phyloP scores from a whole-genome alignment of 768 basidiomycete species.

The Pisolithus marmoratus region DNA sequence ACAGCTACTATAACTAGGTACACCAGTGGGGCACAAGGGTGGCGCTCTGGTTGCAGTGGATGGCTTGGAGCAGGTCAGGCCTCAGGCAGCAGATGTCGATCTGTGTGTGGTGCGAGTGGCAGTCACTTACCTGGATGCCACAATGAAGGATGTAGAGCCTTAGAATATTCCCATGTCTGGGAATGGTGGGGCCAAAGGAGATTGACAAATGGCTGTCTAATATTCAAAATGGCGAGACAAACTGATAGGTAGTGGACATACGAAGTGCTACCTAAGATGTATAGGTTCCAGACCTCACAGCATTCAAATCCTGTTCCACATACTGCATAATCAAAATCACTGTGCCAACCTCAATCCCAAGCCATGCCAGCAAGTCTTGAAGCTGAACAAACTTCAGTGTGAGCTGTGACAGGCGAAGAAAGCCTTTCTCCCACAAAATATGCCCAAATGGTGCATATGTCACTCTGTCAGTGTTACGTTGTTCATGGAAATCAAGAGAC shows the following conservation, averaged over 20 bases:
- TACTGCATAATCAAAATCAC: neutral
- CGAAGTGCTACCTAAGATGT: no score
- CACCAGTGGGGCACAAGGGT: slow-evolving; percentile 19
- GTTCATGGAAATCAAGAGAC: no score
- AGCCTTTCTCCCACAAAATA: no score
- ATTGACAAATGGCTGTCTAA: no score
- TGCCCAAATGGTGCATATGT: no score
- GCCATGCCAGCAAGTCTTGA: no score
- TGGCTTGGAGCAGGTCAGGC: slow-evolving; percentile 2
- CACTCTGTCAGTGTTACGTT: no score
- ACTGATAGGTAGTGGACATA: no score
- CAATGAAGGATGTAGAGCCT: slow-evolving; percentile 8
- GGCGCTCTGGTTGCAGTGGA: slow-evolving; percentile 3
- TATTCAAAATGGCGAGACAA: no score
- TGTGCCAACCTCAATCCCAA: no score
- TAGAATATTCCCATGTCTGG: slow-evolving; percentile 16
- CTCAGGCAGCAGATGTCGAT: neutral
- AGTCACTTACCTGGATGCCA: slow-evolving; percentile 8
- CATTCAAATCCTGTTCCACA: neutral
- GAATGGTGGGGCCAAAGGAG: slow-evolving; percentile 24
- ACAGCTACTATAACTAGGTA: slow-evolving; percentile 15
- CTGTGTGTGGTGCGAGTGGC: neutral
- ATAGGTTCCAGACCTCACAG: neutral
- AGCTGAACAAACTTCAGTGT: no score
- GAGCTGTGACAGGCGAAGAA: no score